Percentiles rank a stretch among this genome's conserved stretches.
These are phyloP conservation scores for Jackrogersella minutella DNA, from an alignment of 495 filamentous ascomycete species.

Conservation along the genomic window DNA sequence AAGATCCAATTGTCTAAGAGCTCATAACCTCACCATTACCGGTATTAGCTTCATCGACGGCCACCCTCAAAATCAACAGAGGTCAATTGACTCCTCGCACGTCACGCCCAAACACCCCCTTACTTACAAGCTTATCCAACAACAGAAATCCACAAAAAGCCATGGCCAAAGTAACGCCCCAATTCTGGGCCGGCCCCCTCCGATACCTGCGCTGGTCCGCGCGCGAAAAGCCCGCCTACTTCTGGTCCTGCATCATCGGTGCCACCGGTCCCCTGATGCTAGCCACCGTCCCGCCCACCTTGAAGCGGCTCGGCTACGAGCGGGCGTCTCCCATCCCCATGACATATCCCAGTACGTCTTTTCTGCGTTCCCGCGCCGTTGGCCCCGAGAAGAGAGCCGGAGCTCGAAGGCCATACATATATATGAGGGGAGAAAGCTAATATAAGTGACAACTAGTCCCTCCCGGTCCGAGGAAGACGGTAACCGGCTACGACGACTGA, in stretches of 20 bases:
- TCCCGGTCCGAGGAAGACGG: slow-evolving; percentile 71
- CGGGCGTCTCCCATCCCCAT: slow-evolving; percentile 75
- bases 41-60: not conserved
- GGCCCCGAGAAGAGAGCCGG: not conserved
- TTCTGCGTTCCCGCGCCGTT: not conserved
- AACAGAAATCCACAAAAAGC: slow-evolving; percentile 28
- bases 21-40: slow-evolving; percentile 13
- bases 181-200: slow-evolving; percentile 83
- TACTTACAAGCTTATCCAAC: not conserved
- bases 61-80: slow-evolving; percentile 9
- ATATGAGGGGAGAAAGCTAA: slow-evolving; percentile 28
- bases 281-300: slow-evolving; percentile 71
- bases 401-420: not conserved
- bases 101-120: not conserved
- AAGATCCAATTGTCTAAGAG: slow-evolving; percentile 14
- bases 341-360: slow-evolving; percentile 86
- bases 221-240: slow-evolving; percentile 84
- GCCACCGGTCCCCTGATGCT: slow-evolving; percentile 73
- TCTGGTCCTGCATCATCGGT: slow-evolving; percentile 82
- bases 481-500: slow-evolving; percentile 80
- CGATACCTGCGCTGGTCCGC: slow-evolving; percentile 87
- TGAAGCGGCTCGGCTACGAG: slow-evolving; percentile 73
- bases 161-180: slow-evolving; percentile 70
- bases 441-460: slow-evolving; percentile 66
- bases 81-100: slow-evolving; percentile 23